Conservation (phyloP, 768 basidiomycete genomes). For the Chalciporus sphaerocephalus region DNA sequence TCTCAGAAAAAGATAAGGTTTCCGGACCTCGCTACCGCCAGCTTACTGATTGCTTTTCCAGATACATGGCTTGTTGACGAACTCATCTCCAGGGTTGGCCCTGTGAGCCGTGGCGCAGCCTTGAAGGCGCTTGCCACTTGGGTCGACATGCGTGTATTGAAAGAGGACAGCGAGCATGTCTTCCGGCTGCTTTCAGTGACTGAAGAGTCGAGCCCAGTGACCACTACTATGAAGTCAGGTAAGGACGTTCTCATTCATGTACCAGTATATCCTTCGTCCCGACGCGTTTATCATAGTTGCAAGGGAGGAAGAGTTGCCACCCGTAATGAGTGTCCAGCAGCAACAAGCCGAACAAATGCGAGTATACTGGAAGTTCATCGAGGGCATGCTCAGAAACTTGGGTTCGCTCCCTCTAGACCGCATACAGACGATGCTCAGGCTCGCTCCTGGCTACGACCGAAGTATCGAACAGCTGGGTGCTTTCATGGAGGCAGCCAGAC, state of each 20-base stretch:
- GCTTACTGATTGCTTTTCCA: conserved; percentile 26
- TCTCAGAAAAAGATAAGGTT: conserved; percentile 60
- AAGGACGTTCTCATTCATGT: not conserved
- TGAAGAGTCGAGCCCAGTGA: conserved; percentile 39
- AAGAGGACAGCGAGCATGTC: conserved; percentile 54
- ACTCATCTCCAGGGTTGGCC: conserved; percentile 58
- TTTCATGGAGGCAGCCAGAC: conserved; percentile 78
- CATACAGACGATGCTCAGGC: conserved; percentile 86
- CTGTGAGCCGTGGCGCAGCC: conserved; percentile 58
- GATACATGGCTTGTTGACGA: conserved; percentile 71
- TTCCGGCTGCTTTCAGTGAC: conserved; percentile 65
- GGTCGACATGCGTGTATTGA: conserved; percentile 78
- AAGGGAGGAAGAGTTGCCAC: conserved; percentile 44
- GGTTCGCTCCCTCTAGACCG: conserved; percentile 69
- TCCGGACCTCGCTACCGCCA: not conserved
- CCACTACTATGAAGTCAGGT: conserved; percentile 25
- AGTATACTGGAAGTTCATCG: conserved; percentile 90
- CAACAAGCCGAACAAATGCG: conserved; percentile 83
- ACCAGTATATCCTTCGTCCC: not conserved
- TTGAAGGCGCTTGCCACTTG: conserved; percentile 78
- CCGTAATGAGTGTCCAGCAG: conserved; percentile 57
- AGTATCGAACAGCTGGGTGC: conserved; percentile 70
- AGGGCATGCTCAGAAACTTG: conserved; percentile 88
- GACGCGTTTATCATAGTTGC: conserved; percentile 17
- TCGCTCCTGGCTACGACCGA: conserved; percentile 79